Evolutionary conservation across 257 asterid species (phyloP), one percentile per base, ranked within the genome.

Genomic region (Cinchona pubescens): DNA sequence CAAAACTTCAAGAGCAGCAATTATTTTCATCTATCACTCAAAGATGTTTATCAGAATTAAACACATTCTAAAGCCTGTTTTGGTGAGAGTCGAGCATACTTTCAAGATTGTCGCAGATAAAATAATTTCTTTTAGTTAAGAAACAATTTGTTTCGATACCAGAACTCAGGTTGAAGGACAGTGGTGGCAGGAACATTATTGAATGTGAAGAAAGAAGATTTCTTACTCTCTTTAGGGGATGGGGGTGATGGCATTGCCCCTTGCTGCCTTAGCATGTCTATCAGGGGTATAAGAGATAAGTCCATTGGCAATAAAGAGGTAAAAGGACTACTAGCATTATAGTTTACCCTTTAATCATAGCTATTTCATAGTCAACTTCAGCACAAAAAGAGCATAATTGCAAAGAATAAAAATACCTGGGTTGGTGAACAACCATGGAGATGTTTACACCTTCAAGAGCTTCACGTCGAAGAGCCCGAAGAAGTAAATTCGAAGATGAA

Each of bases 371-470:
- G 73, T 63, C 61, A 67, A 66, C 61, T 48, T 68, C 60, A 42
- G 19, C 14, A 38, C 73, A 48, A 55, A 51, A 46, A 3, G 48
- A 75, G 49, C 25, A 23, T 8, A 21, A 15, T 5, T 68, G 19
- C 38, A 30, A 40, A 35, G 49, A 38, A 46, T 19, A 34, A 15
- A 38, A 76, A 71, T 71, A 87, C 98, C 98, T 93, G 69, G 98
- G 98, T 81, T 93, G 98, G 87, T 93, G 98, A 88, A 93, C 90
- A 71, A 93, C 98, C 98, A 93, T 93, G 86, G 96, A 91, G 73
- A 93, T 85, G 79, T 89, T 93, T 75, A 93, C 98, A 53, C 98
- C 98, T 89, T 91, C 97, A 78, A 91, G 92, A 85, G 98, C 94
- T 86, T 93, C 98, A 34, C 98, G 96, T 76, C 92, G 83, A 78